A percentile compares a stretch with the other conserved stretches of the same genome.
Evolutionary conservation across 805 yeast genomes (phyloP).

Genomic region (Ogataea thermomethanolica): DNA sequence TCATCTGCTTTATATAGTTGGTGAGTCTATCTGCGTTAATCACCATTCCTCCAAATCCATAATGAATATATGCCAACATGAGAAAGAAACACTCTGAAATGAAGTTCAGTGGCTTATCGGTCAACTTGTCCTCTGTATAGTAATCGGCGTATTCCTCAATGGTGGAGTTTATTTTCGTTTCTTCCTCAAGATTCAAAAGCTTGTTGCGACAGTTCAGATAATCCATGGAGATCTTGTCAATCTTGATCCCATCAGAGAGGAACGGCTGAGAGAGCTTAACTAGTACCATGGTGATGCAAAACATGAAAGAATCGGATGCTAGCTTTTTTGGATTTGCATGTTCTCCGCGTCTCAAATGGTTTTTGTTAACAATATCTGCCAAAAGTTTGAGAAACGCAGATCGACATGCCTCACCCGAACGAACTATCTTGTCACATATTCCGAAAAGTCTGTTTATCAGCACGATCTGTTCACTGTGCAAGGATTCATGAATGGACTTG

Average conservation of each 20-base stretch:
- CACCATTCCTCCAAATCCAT: constrained; percentile 81
- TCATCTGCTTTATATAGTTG: constrained; percentile 44
- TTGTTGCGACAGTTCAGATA: constrained; percentile 54
- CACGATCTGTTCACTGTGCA: constrained; percentile 61
- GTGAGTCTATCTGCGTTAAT: constrained; percentile 53
- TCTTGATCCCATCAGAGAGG: constrained; percentile 56
- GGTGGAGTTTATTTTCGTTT: constrained; percentile 79
- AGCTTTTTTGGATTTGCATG: constrained; percentile 66
- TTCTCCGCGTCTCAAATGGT: constrained; percentile 84
- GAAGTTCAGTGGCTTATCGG: constrained; percentile 54
- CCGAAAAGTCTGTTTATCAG: constrained; percentile 61
- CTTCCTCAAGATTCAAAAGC: constrained; percentile 67
- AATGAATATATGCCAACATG: constrained; percentile 74
- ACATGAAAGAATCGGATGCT: constrained; percentile 78
- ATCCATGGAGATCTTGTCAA: constrained; percentile 72
- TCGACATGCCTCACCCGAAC: constrained; percentile 69
- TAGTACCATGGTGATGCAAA: constrained; percentile 66
- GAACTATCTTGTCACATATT: constrained; percentile 67
- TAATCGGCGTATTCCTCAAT: constrained; percentile 62
- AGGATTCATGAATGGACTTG: constrained; percentile 50
- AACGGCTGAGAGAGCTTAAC: constrained; percentile 81
- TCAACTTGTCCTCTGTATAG: constrained; percentile 35
- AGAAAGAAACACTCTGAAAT: constrained; percentile 88
- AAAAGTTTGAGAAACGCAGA: constrained; percentile 62
- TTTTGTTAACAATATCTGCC: constrained; percentile 69